Percentiles rank a stretch among this genome's conserved stretches.
Conservation (phyloP, 139 green algal genomes). For the Limnomonas spitsbergensis region DNA sequence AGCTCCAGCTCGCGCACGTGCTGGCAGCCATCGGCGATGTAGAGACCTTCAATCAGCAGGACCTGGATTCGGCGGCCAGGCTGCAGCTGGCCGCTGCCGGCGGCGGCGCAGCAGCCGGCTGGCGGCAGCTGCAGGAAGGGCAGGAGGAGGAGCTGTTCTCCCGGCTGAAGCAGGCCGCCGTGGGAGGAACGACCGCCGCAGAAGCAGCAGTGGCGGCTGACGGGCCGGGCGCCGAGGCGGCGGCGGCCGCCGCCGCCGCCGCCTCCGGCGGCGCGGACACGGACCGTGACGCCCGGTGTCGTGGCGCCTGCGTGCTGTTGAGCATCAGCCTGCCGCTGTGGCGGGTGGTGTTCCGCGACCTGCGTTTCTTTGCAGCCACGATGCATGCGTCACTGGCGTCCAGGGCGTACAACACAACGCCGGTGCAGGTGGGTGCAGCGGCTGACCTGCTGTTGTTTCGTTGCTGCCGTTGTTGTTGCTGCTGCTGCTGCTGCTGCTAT, state of each 20-base stretch:
- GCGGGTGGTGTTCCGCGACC: neutral
- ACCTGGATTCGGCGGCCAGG: neutral
- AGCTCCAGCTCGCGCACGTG: neutral
- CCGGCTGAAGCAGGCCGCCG: neutral
- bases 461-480: too few relatives aligned
- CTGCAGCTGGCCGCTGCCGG: neutral
- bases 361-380: neutral
- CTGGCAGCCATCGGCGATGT: slow-evolving; percentile 1
- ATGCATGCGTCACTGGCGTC: neutral
- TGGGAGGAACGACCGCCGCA: neutral
- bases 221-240: neutral
- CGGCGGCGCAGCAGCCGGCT: neutral
- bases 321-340: neutral
- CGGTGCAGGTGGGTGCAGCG: neutral
- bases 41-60: neutral
- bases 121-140: neutral
- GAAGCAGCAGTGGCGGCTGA: neutral
- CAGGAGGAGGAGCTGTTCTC: neutral
- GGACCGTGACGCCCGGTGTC: neutral
- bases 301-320: neutral
- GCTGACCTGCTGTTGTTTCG: too few relatives aligned
- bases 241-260: neutral
- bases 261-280: neutral
- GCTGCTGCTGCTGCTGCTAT: too few relatives aligned
- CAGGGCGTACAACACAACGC: neutral